phyloP scores from a whole-genome alignment of 305 asterid species.

The Ilex paraguariensis region DNA sequence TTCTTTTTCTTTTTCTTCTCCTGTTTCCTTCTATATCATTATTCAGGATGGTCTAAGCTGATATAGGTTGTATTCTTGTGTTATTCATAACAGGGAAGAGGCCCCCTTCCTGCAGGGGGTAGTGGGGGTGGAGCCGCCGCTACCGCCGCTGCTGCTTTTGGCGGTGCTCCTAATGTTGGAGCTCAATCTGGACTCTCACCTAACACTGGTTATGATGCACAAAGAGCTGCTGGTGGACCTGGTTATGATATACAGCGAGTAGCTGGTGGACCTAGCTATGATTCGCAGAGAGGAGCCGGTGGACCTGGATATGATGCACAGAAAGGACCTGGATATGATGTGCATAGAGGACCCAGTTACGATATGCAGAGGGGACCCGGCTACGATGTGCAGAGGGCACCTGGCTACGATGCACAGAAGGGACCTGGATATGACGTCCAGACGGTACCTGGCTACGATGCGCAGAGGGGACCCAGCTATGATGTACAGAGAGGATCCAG shows the following conservation, averaged over 20 bases:
- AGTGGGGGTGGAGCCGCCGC: conserved; percentile 38
- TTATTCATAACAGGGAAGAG: conserved; percentile 44
- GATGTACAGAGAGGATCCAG: conserved; percentile 33
- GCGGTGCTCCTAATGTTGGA: conserved; percentile 38
- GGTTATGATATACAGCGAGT: conserved; percentile 20
- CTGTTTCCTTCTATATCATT: not conserved
- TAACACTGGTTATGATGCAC: conserved; percentile 37
- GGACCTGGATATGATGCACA: conserved; percentile 27
- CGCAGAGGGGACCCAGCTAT: conserved; percentile 31
- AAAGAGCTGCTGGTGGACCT: conserved; percentile 18
- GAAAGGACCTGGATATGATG: conserved; percentile 34
- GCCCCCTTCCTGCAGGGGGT: conserved; percentile 38
- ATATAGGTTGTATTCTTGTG: not conserved
- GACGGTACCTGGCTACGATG: conserved; percentile 17
- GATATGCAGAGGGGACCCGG: conserved; percentile 43
- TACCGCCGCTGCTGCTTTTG: conserved; percentile 17
- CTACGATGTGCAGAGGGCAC: conserved; percentile 42
- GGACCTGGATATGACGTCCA: conserved; percentile 25
- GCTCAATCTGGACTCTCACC: conserved; percentile 41
- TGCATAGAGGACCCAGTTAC: conserved; percentile 31
- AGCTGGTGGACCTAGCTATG: conserved; percentile 27
- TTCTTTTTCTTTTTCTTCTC: not conserved
- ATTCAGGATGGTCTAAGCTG: not conserved
- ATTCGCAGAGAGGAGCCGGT: conserved; percentile 43
- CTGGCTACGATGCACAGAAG: conserved; percentile 33